Evolutionary conservation across 1,284 basidiomycete species (phyloP).

Genomic region (Ceratobasidium sp.): DNA sequence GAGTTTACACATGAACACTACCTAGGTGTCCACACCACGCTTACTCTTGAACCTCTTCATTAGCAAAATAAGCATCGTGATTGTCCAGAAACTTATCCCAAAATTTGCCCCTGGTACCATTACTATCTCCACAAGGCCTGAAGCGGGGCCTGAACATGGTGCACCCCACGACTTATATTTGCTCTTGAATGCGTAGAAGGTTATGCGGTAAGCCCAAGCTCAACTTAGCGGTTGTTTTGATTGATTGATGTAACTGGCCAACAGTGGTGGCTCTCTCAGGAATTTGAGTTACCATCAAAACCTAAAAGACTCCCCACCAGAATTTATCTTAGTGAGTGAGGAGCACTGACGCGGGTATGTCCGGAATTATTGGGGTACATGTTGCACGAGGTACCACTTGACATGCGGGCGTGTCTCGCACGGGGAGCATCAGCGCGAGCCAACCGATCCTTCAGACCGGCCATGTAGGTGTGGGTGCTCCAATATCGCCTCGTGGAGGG

Average conservation of each 20-base stretch:
- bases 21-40: conserved; percentile 2
- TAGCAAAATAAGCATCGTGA: conserved; percentile 40
- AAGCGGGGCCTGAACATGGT: conserved; percentile 29
- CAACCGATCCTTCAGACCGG: background rate
- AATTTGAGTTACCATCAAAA: too few species aligned
- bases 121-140: background rate
- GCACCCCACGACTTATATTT: too few species aligned
- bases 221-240: too few species aligned
- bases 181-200: too few species aligned
- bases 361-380: too few species aligned
- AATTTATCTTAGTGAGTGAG: too few species aligned
- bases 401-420: conserved; percentile 7
- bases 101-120: background rate
- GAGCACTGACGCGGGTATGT: too few species aligned
- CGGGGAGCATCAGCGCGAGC: background rate
- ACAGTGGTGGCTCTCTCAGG: too few species aligned
- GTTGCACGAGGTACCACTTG: too few species aligned
- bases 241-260: too few species aligned
- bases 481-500: conserved; percentile 22
- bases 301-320: too few species aligned
- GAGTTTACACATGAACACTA: background rate
- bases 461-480: background rate
- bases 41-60: conserved; percentile 28
- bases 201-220: too few species aligned
- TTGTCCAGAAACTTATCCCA: conserved; percentile 26